Evolutionary conservation across 2,329 filamentous ascomycete species (phyloP).

Genomic region (Colletotrichum chrysophilum): DNA sequence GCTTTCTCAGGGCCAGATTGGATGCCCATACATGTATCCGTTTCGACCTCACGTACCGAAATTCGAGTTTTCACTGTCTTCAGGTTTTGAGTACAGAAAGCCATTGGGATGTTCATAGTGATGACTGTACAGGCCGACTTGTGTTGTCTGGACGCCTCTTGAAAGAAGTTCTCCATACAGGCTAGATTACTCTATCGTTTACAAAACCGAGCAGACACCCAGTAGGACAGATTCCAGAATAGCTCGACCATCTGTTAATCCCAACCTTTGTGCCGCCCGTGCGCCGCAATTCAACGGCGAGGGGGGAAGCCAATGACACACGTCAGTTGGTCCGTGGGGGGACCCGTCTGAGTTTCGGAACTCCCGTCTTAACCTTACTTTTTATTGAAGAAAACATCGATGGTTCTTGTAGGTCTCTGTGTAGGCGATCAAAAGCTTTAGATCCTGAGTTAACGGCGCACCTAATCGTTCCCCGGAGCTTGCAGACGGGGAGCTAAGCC

Average conservation of each 20-base stretch:
- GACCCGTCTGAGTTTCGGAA: background rate
- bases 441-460: background rate
- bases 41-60: background rate
- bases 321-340: background rate
- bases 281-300: background rate
- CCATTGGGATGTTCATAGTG: background rate
- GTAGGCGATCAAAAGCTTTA: background rate
- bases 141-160: background rate
- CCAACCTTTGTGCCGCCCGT: background rate
- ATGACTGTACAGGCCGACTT: rapidly evolving
- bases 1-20: rapidly evolving
- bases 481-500: background rate
- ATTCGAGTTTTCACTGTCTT: background rate
- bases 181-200: background rate
- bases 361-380: background rate
- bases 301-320: background rate
- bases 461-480: background rate
- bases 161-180: background rate
- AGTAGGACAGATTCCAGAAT: background rate
- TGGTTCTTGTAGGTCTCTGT: background rate
- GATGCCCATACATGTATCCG: background rate
- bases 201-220: background rate
- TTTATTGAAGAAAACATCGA: background rate
- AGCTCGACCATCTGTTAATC: background rate
- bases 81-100: background rate